Base-by-base conservation (phyloP, 2,329 filamentous ascomycete species). In the Tolypocladium ophioglossoides region DNA sequence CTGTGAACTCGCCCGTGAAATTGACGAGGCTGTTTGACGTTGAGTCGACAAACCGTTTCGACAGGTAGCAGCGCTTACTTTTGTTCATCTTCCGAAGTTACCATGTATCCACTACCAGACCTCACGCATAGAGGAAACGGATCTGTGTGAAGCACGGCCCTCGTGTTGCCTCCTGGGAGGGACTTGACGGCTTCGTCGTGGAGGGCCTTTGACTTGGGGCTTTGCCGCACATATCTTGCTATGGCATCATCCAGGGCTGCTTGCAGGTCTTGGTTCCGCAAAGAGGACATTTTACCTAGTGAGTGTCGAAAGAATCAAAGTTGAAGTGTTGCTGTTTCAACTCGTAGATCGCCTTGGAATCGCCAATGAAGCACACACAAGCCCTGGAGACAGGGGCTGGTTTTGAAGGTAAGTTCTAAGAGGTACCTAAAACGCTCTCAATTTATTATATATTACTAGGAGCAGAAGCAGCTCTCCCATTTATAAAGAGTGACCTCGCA, bases 1-100 rank as follows among this genome's bases (percentile, higher is more conserved):
- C 85, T 0, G 80, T 82, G 61, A 81, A 81, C 64, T 87, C 84
- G 37, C 78, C 78, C 1, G 84, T 70, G 9, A 87, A 72, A 60
- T 88, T 84, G 16, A 76, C 69, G 62, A 85, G 85, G 46, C 70
- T 74, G n/a, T 9, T 16, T 14, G 5, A 18, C n/a, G 37, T 37
- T 44, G 11, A 50, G 40, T 20, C n/a, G 35, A 10, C 24, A 7
- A 24, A 7, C 4, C 9, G 11, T 10, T 9, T 3, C 7, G n/a
- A 6, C 32, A 12, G 38, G 27, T 16, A 16, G 20, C 27, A 9
- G 6, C 8, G 61, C 65, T 50, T 61, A 70, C 63, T 61, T 65
- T 22, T 70, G 64, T 9, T 66, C 72, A 50, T 77, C 75, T 41
- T 70, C 71, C 2, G 73, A 74, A 4, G 63, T 70, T 8, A 77